These are phyloP conservation scores for Dispira parvispora DNA, from an alignment of 192 early-diverging fungal species.

Conservation along the genomic window DNA sequence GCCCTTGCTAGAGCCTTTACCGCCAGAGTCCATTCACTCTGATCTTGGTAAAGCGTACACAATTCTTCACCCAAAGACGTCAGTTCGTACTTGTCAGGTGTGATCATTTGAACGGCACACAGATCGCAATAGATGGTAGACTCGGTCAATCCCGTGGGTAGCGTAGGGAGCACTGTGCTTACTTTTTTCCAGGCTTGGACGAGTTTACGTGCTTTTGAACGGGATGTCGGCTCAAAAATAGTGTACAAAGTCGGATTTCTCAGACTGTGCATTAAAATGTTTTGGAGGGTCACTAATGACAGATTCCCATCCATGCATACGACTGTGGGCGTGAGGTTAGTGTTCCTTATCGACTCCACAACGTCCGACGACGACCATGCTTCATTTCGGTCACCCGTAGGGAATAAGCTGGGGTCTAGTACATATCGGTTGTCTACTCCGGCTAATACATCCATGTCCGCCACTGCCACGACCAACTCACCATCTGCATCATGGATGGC, in stretches of 20 bases:
- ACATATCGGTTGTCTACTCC: slow-evolving; percentile 15
- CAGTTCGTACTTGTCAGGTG: no score
- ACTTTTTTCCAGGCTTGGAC: slow-evolving; percentile 24
- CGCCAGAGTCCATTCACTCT: no score
- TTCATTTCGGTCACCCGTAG: slow-evolving; percentile 12
- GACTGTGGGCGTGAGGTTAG: slow-evolving; percentile 15
- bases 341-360: no score
- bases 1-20: no score
- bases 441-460: slow-evolving; percentile 82
- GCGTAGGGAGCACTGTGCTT: no score
- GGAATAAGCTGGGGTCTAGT: background rate
- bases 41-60: no score
- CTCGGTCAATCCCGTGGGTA: no score
- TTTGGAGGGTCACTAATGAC: slow-evolving; percentile 21
- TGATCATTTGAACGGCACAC: no score
- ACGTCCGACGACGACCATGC: no score
- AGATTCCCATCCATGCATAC: slow-evolving; percentile 69
- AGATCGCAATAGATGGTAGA: no score
- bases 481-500: slow-evolving; percentile 57
- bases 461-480: slow-evolving; percentile 60
- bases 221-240: slow-evolving; percentile 87
- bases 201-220: slow-evolving; percentile 52
- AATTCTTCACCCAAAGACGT: no score
- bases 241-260: slow-evolving; percentile 14
- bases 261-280: slow-evolving; percentile 24